Evolutionary conservation across 306 rosid species (phyloP), one percentile per base, ranked within the genome.

Genomic region (Phaseolus lunatus): DNA sequence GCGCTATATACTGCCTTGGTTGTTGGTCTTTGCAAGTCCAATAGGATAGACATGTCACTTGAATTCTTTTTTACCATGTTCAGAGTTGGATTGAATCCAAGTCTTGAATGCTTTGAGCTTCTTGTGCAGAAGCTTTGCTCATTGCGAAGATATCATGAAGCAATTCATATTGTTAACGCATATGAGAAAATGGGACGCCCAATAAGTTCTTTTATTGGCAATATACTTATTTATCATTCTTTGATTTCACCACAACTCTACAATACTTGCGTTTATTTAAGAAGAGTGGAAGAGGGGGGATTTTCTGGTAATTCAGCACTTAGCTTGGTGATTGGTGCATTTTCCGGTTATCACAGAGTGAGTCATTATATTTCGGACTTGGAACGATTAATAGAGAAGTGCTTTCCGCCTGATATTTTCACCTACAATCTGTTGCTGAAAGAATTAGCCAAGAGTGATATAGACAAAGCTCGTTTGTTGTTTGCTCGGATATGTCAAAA

Each of bases 371-470:
- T 77, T 31, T 84, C 76, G 41, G 83, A 83, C 71, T 76, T 89
- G 83, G 97, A 91, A 83, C 85, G 82, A 66, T 82, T 70, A 43
- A 83, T 92, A 76, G 87, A 71, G 43, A 80, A 68, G 78, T 94
- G 94, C 87, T 94, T 94, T 87, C 89, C 92, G 15, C 82, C 73
- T 56, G 79, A 92, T 54, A 35, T 64, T 66, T 85, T 70, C 89
- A 90, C 98, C 44, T 90, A 92, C 83, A 90, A 90, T 77, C 15
- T 92, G 83, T 85, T 94, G 84, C 78, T 92, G 80, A 81, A 83
- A 84, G 88, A 83, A 77, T 75, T 52, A 63, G 20, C 85, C 79
- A 26, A 6, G 59, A 62, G 12, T 45, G 89, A 85, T 20, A 80
- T 88, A 86, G 87, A 82, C 74, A 70, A 57, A 67, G 97, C 94